These are phyloP conservation scores for Ustilago lituana DNA, from an alignment of 1,284 basidiomycete species.

Conservation along the genomic window DNA sequence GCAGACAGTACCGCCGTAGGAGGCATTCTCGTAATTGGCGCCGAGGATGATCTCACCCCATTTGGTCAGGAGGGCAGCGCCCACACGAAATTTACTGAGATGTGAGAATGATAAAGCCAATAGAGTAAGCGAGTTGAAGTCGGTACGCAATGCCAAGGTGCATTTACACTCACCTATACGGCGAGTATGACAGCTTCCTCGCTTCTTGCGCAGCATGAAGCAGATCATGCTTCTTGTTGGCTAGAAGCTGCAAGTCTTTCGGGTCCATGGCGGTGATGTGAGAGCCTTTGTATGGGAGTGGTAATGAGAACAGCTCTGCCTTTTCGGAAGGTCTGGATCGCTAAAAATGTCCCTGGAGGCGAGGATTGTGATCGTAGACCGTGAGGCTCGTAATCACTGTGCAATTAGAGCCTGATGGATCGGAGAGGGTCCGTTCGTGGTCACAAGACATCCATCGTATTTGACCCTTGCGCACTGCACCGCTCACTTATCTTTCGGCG, in stretches of 20 bases:
- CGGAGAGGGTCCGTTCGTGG: background rate
- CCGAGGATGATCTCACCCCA: constrained; percentile 81
- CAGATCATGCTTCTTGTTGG: constrained; percentile 48
- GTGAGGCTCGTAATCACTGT: no score
- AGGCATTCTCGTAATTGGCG: constrained; percentile 89
- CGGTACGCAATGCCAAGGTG: no score
- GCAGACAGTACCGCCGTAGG: constrained; percentile 75
- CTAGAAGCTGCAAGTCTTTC: constrained; percentile 32
- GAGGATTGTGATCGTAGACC: background rate
- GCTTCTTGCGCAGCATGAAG: constrained; percentile 56
- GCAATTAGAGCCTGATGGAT: no score
- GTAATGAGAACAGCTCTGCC: no score
- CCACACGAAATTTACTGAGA: constrained; percentile 85
- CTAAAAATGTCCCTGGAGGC: no score
- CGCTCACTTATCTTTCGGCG: background rate
- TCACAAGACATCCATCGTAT: constrained; percentile 32
- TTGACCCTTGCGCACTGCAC: background rate
- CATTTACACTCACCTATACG: constrained; percentile 54
- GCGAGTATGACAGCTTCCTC: constrained; percentile 57
- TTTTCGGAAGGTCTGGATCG: no score
- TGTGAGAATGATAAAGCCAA: no score
- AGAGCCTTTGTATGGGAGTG: no score
- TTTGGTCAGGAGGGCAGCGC: constrained; percentile 79
- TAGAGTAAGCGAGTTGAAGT: background rate
- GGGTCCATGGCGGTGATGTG: constrained; percentile 28